Base-by-base conservation (phyloP, 208 protist genomes). In the Wallacemonas sp. region DNA sequence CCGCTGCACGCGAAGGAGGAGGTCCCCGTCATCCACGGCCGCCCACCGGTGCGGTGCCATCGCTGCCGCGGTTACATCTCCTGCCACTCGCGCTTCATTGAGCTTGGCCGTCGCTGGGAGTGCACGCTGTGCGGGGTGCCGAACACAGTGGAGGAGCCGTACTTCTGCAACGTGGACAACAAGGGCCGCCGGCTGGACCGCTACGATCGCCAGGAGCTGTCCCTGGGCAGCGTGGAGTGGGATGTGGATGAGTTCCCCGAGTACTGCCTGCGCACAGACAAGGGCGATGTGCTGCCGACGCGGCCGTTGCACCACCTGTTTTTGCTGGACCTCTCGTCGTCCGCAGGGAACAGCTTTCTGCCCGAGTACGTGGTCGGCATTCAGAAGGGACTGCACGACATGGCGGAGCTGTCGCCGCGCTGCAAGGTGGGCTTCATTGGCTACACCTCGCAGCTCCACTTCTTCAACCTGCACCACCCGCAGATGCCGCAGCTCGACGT, bases 21-120 rank as follows among this genome's bases (percentile, higher is more conserved):
- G 64, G 82, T 93, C 11, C 86, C 88, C 0, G 65, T 95, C 50
- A 81, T 97, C 33, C 50, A 61, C 20, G 81, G 67, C 32, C 65
- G 79, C 14, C 74, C 84, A 7, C 96, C 96, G 8, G 79, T 97
- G 38, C 91, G 96, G n/a, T 98, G 96, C 74, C 69, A 92, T 29
- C 91, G 94, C 55, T 98, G 97, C 76, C 88, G 95, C 57, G 88
- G 82, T 11, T 98, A 98, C 79, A 82, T 98, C 11, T 95, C 90
- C 64, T 91, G 86, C 38, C 86, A 95, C 70, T 80, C 89, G 8
- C 57, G 55, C 5, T 97, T 98, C 71, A 73, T 84, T 16, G 81
- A 98, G 41, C 84, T 96, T 66, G 97, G 97, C 42, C 70, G 87
- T 23, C 57, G 49, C 46, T 98, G 93, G 91, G 65, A 74, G 46